Evolutionary conservation across 805 yeast species (phyloP), one percentile per base, ranked within the genome.

Genomic region (Pichia occidentalis): DNA sequence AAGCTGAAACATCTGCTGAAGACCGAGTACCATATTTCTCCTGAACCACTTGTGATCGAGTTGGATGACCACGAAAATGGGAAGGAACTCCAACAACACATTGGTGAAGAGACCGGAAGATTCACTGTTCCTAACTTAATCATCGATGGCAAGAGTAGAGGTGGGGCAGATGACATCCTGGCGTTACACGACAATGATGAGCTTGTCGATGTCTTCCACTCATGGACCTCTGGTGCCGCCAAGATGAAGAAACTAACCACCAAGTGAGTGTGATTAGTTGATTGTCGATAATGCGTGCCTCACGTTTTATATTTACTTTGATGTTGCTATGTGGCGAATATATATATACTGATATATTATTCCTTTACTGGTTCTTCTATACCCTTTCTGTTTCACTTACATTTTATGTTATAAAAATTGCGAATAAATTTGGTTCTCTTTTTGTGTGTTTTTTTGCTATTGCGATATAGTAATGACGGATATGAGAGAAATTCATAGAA

Each of bases 101-200:
- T 92, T 36, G 80, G 70, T 13, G 65, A 69, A 35, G 59, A 70
- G 40, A 76, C 95, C 4, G 94, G 92, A 6, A 76, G 96, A 49
- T 63, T 63, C 21, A 90, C 97, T 0, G 98, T 92, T 11, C 98
- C 98, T 19, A 92, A 92, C 55, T 73, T 92, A 16, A 67, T 85
- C 37, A 73, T 90, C 37, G 81, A 78, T 39, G 81, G 83, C 7
- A 57, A 71, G 19, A 79, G 90, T 33, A 71, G 83, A 47, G 98
- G 98, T 27, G 98, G 98, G 3, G 75, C 76, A 28, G 96, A 86
- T 57, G 97, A 88, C 39, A 75, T 92, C 57, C 65, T 59, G 19
- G 67, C 63, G 24, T 62, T 85, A 40, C 87, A 85, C 52, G 64
- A 68, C 16, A 63, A 68, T 1, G 80, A 78, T 22, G 62, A 60